phyloP scores from a whole-genome alignment of 768 basidiomycete species.

The Suillus placidus region DNA sequence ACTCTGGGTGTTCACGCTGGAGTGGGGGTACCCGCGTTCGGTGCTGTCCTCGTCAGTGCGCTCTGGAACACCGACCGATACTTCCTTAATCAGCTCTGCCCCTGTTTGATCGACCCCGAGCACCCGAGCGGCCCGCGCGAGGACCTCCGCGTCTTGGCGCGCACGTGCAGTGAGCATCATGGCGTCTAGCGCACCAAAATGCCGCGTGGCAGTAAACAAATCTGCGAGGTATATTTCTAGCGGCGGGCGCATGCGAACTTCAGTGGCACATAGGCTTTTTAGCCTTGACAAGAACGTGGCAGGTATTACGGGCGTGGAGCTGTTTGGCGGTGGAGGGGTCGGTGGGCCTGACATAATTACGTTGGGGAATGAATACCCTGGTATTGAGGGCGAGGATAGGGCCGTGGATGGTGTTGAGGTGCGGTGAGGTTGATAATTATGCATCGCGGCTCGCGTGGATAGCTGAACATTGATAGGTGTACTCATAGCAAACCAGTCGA shows the following conservation, averaged over 20 bases:
- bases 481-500: conserved; percentile 82
- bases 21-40: conserved; percentile 17
- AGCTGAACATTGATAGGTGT: conserved; percentile 56
- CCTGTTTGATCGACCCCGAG: conserved; percentile 65
- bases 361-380: conserved; percentile 31
- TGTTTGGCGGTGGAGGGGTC: conserved; percentile 26
- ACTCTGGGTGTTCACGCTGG: conserved; percentile 20
- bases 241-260: conserved; percentile 50
- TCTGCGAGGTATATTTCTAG: conserved; percentile 71
- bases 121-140: conserved; percentile 67
- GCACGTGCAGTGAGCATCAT: conserved; percentile 65
- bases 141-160: conserved; percentile 64
- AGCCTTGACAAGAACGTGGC: conserved; percentile 31
- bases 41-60: conserved; percentile 24
- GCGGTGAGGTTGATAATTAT: conserved; percentile 32
- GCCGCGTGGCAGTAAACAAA: conserved; percentile 72
- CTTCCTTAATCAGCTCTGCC: conserved; percentile 52
- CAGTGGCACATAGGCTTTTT: conserved; percentile 30
- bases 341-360: conserved; percentile 25
- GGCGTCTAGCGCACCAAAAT: conserved; percentile 69
- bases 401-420: conserved; percentile 31
- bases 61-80: conserved; percentile 19
- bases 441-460: conserved; percentile 37
- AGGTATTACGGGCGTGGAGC: conserved; percentile 33
- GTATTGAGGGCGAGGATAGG: conserved; percentile 31